These are phyloP conservation scores for Panicum miliaceum DNA, from an alignment of 176 grass and related monocot genomes.

Conservation along the genomic window DNA sequence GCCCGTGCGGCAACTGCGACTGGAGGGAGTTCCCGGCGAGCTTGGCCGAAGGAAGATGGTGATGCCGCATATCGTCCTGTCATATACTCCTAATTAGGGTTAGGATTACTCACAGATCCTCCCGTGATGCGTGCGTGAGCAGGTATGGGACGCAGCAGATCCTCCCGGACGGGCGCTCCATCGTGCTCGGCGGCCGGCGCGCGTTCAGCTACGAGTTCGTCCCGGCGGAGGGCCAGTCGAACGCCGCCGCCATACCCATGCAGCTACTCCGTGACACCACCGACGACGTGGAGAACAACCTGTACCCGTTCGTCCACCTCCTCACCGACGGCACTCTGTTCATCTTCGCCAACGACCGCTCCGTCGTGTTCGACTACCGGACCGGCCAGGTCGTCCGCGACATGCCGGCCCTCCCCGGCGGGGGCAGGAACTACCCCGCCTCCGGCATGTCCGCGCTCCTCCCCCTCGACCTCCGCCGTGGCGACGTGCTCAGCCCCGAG, in stretches of 20 bases:
- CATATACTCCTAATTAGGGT: neutral
- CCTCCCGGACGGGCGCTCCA: slow-evolving; percentile 62
- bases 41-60: slow-evolving; percentile 66
- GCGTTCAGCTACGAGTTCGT: slow-evolving; percentile 75
- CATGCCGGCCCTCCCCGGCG: slow-evolving; percentile 61
- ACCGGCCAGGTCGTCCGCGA: slow-evolving; percentile 56
- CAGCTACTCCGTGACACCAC: slow-evolving; percentile 64
- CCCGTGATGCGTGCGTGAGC: neutral
- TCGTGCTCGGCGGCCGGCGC: slow-evolving; percentile 76
- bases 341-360: slow-evolving; percentile 85
- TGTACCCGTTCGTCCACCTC: slow-evolving; percentile 92
- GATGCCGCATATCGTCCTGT: neutral
- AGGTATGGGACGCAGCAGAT: slow-evolving; percentile 78
- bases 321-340: slow-evolving; percentile 75
- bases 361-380: slow-evolving; percentile 57
- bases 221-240: slow-evolving; percentile 55
- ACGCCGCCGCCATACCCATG: slow-evolving; percentile 29
- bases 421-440: slow-evolving; percentile 74
- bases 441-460: slow-evolving; percentile 83
- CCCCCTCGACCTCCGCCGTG: slow-evolving; percentile 63
- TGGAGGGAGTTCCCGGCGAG: slow-evolving; percentile 51
- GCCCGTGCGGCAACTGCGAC: slow-evolving; percentile 45
- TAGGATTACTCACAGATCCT: neutral
- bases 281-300: slow-evolving; percentile 84
- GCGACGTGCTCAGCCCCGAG: slow-evolving; percentile 50